Conservation (phyloP, 352 stramenopile species). For the Lagenidium giganteum region DNA sequence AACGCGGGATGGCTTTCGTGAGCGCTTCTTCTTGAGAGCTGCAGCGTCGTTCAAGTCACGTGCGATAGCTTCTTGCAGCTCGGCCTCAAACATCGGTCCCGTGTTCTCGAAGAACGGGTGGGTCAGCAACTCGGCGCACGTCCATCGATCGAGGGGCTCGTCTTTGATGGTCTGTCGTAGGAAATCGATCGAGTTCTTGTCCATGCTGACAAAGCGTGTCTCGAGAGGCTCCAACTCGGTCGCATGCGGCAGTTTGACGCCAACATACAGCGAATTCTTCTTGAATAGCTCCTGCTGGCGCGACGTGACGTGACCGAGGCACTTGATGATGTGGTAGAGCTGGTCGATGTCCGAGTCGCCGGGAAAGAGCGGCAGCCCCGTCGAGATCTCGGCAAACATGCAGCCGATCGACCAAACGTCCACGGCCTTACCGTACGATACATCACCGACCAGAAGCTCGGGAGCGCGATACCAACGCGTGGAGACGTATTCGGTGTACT, state of each 20-base stretch:
- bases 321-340: constrained; percentile 69
- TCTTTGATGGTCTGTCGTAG: constrained; percentile 53
- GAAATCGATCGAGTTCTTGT: constrained; percentile 48
- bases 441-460: constrained; percentile 81
- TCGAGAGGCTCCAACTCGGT: constrained; percentile 41
- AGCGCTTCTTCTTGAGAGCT: constrained; percentile 35
- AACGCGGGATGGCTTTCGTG: constrained; percentile 27
- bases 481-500: constrained; percentile 81
- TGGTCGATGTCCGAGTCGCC: constrained; percentile 94
- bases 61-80: constrained; percentile 46
- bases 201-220: constrained; percentile 38
- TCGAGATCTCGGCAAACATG: constrained; percentile 93
- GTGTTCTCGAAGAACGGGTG: constrained; percentile 50
- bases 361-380: constrained; percentile 92
- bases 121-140: constrained; percentile 48
- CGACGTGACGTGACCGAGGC: constrained; percentile 46
- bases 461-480: constrained; percentile 93
- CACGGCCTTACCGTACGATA: constrained; percentile 91
- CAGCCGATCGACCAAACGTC: constrained; percentile 95
- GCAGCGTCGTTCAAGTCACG: constrained; percentile 36
- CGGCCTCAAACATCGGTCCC: constrained; percentile 36
- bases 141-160: constrained; percentile 60
- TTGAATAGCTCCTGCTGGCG: constrained; percentile 65
- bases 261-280: constrained; percentile 61
- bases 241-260: constrained; percentile 49